Evolutionary conservation across 164 flowering plant genomes (phyloP), one percentile per base, ranked within the genome.

Genomic region (Saururus chinensis): DNA sequence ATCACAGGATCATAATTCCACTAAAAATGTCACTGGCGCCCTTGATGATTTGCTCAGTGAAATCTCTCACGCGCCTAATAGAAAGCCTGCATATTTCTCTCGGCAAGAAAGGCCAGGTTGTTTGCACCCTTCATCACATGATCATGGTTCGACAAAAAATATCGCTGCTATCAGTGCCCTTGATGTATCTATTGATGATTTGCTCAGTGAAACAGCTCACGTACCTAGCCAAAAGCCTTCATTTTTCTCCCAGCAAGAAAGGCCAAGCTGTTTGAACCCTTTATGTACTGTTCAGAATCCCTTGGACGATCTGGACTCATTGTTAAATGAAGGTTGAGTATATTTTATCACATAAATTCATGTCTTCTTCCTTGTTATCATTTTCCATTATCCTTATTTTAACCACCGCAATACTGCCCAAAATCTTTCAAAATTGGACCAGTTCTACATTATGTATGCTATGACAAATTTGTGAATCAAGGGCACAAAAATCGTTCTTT

Each of bases 301-400:
- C 16, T 63, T 76, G 71, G 81, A 82, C 59, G 90, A 86, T 68
- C 85, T 86, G 68, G 88, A 83, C 68, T 81, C 96, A n/a, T 86
- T 88, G 96, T 69, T 88, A 12, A 88, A 86, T 67, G 75, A 82
- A 41, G 64, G 82, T n/a, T 77, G 75, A 75, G 41, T 30, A 30
- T 30, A 30, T 6, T 30, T 30, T 30, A n/a, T n/a, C n/a, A n/a
- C 6, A 6, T 30, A 6, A 30, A 30, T 30, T 30, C 6, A 6
- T 30, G 6, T 30, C 37, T 6, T 30, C 6, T 30, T 30, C 37
- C 6, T 30, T 2, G 37, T n/a, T n/a, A n/a, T n/a, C n/a, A n/a
- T n/a, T n/a, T n/a, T n/a, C 37, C 37, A 30, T 30, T 30, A 2
- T 6, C 6, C 37, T 30, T 30, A 30, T 30, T 30, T 30, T 6